A percentile compares a stretch with the other conserved stretches of the same genome.
phyloP scores from a whole-genome alignment of 2,329 filamentous ascomycete genomes.

The Gremmenia infestans region DNA sequence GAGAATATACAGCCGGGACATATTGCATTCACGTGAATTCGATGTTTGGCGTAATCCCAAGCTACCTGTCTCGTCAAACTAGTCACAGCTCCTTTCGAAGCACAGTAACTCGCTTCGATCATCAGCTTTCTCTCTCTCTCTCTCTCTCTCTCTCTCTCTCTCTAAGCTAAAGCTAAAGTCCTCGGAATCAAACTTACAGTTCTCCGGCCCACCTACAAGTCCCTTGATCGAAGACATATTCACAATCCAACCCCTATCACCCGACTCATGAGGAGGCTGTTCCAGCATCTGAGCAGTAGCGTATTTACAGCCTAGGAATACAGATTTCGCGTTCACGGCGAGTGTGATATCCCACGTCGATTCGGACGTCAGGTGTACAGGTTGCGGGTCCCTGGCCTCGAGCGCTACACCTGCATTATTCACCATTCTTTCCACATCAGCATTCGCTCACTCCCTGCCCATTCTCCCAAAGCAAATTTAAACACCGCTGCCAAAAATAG shows the following conservation, averaged over 20 bases:
- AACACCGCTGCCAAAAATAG: not conserved
- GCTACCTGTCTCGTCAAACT: constrained; percentile 46
- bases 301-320: constrained; percentile 42
- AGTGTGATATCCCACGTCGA: constrained; percentile 40
- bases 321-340: constrained; percentile 35
- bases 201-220: constrained; percentile 30
- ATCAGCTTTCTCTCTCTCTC: not conserved
- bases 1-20: constrained; percentile 42
- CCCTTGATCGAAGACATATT: constrained; percentile 44
- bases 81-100: constrained; percentile 46
- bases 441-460: not conserved
- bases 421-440: constrained; percentile 33
- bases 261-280: constrained; percentile 36
- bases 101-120: constrained; percentile 36
- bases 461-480: not conserved
- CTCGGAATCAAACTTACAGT: constrained; percentile 20
- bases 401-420: constrained; percentile 46
- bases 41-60: constrained; percentile 42
- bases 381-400: constrained; percentile 31
- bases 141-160: not conserved
- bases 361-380: constrained; percentile 43
- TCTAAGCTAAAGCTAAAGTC: not conserved
- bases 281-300: constrained; percentile 44
- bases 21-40: constrained; percentile 49
- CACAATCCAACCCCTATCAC: constrained; percentile 45